Base-by-base conservation (phyloP, 371 early-diverging fungal species). In the Conidiobolus incongruus region DNA sequence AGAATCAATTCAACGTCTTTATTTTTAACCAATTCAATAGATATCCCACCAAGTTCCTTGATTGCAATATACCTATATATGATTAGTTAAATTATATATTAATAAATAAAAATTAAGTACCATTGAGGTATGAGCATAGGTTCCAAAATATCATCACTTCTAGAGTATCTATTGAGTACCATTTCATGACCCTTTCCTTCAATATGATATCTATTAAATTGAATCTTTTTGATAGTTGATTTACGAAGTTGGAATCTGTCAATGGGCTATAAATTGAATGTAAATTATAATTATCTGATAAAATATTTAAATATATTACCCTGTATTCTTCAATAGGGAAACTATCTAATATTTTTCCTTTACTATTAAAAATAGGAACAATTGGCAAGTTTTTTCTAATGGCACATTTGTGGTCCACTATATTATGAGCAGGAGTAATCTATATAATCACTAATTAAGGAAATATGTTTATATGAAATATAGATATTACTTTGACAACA, bases 341-440 rank as follows among this genome's bases (percentile, higher is more conserved):
- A 34, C 57, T 48, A 52, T 62, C 47, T 61, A 83, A 56, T 68
- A 72, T 50, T 52, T 48, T 68, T 17, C 97, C 95, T 15, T 79
- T 66, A 44, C 79, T 82, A 36, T 82, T 81, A 39, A 97, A 72
- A 4, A 98, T 79, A 47, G 70, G 72, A 39, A 81, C 70, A 41
- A 81, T 68, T 8, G 81, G 68, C 28, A 97, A 61, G 7, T 68
- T 62, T 56, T 94, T 79, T 40, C 88, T 77, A 51, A 78, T 75
- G 35, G 86, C 93, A 51, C 94, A 77, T 7, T 73, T 75, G 58
- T 85, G 94, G 63, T 98, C 99, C 52, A 84, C 83, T 11, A 68
- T 74, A 55, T 97, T 98, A 54, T 97, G 97, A 1, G 95, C 92
- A 5, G 99, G 99, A 1, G 99, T 97, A 38, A 98, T 80, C 75